Conservation (phyloP, 2,329 filamentous ascomycete species). For the Teratosphaeriaceae sp. region DNA sequence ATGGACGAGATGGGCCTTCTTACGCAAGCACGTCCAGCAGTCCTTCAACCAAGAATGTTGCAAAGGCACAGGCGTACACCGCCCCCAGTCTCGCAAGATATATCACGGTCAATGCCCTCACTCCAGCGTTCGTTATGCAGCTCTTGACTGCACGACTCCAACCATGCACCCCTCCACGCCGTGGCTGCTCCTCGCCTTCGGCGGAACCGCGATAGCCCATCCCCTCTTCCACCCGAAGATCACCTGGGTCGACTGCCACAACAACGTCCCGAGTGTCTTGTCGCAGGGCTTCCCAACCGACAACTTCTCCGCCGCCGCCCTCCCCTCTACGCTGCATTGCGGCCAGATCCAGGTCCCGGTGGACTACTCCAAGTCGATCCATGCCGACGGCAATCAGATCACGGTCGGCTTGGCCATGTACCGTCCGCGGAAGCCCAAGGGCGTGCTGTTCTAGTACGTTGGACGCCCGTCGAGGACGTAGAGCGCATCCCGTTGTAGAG, state of each 20-base stretch:
- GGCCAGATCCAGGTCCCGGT: slow-evolving; percentile 1
- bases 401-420: slow-evolving; percentile 3
- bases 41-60: too few relatives aligned
- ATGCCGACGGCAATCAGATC: slow-evolving; percentile 1
- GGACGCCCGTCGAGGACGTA: background rate
- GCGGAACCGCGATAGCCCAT: background rate
- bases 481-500: background rate
- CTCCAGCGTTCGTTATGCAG: too few relatives aligned
- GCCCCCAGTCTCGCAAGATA: too few relatives aligned
- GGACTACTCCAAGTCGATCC: background rate
- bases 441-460: slow-evolving; percentile 2
- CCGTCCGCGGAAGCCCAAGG: slow-evolving; percentile 1
- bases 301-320: background rate
- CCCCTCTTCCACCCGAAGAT: background rate
- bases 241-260: slow-evolving; percentile 2
- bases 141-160: background rate
- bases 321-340: slow-evolving; percentile 4
- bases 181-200: background rate
- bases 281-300: background rate
- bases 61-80: too few relatives aligned
- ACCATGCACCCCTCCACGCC: background rate
- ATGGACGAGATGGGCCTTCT: too few relatives aligned
- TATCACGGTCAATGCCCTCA: too few relatives aligned
- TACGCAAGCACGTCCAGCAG: too few relatives aligned
- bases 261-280: background rate